Percentiles rank a stretch among this genome's conserved stretches.
phyloP scores from a whole-genome alignment of 306 rosid species.

The Vigna trinervia region DNA sequence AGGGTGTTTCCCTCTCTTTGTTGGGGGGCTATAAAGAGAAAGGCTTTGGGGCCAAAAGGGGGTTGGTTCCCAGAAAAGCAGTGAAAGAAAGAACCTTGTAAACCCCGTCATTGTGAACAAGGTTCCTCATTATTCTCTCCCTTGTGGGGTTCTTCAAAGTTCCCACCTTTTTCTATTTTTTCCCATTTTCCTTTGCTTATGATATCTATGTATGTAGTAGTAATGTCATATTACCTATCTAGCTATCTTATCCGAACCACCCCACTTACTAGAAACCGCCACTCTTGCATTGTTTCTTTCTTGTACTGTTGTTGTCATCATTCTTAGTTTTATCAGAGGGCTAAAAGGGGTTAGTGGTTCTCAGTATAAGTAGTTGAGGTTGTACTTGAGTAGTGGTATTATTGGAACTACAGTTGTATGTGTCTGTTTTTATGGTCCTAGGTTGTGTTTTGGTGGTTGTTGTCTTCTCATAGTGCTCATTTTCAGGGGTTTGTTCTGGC shows the following conservation, averaged over 20 bases:
- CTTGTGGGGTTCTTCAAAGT: constrained; percentile 46
- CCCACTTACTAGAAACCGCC: constrained; percentile 33
- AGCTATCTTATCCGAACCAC: constrained; percentile 51
- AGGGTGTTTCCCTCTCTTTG: constrained; percentile 39
- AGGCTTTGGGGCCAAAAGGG: constrained; percentile 33
- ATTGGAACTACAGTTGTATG: constrained; percentile 8
- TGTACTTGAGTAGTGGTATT: constrained; percentile 30
- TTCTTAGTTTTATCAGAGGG: constrained; percentile 65
- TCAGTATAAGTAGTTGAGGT: constrained; percentile 21
- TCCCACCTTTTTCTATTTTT: constrained; percentile 44
- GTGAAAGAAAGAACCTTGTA: constrained; percentile 50
- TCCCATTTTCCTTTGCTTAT: constrained; percentile 39
- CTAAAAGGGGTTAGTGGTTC: constrained; percentile 48
- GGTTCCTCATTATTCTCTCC: constrained; percentile 68
- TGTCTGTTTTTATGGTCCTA: constrained; percentile 24
- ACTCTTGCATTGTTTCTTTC: constrained; percentile 43
- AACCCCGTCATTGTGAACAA: constrained; percentile 79
- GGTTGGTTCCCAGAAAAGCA: constrained; percentile 40
- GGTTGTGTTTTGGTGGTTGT: constrained; percentile 40
- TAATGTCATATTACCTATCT: constrained; percentile 39
- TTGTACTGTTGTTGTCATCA: constrained; percentile 52
- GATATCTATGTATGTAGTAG: constrained; percentile 52
- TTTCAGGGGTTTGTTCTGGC: constrained; percentile 43
- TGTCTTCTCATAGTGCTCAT: constrained; percentile 35
- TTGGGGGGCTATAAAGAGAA: constrained; percentile 43